Conservation (phyloP, 2,329 filamentous ascomycete genomes). For the Coniella vitis region DNA sequence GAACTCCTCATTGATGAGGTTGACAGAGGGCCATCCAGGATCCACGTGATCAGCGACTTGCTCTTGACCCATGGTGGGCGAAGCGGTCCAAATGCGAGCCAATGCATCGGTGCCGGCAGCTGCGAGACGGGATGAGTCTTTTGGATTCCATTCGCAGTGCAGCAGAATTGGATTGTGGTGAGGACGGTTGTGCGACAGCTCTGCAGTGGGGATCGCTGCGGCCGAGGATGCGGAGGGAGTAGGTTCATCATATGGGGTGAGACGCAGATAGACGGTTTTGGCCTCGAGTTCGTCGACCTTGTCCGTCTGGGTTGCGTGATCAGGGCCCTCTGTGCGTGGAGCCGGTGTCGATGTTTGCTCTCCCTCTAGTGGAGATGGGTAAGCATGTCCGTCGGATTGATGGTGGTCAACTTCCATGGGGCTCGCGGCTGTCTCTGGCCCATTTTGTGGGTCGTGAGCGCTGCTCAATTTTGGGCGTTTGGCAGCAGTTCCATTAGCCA, state of each 20-base stretch:
- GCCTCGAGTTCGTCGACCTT: slow-evolving; percentile 55
- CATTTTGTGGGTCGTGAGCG: slow-evolving; percentile 44
- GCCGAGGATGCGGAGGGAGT: slow-evolving; percentile 26
- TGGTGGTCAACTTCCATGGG: slow-evolving; percentile 54
- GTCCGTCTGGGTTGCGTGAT: slow-evolving; percentile 58
- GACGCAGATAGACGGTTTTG: slow-evolving; percentile 54
- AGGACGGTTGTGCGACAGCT: slow-evolving; percentile 27
- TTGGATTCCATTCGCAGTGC: slow-evolving; percentile 64
- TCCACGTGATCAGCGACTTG: slow-evolving; percentile 41
- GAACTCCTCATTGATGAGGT: slow-evolving; percentile 47
- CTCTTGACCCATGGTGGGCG: slow-evolving; percentile 43
- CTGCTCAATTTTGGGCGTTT: slow-evolving; percentile 57
- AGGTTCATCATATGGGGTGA: slow-evolving; percentile 35
- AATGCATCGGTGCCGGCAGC: slow-evolving; percentile 64
- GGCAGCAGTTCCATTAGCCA: slow-evolving; percentile 48
- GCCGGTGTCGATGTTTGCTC: slow-evolving; percentile 47
- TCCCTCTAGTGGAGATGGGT: slow-evolving; percentile 57
- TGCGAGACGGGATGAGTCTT: slow-evolving; percentile 57
- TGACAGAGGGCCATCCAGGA: slow-evolving; percentile 34
- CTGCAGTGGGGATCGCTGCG: slow-evolving; percentile 29
- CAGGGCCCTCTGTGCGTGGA: slow-evolving; percentile 53
- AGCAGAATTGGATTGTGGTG: slow-evolving; percentile 54
- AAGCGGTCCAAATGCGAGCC: slow-evolving; percentile 61
- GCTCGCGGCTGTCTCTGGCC: slow-evolving; percentile 43
- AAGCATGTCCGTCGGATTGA: slow-evolving; percentile 49